Evolutionary conservation across 1,284 basidiomycete genomes (phyloP), one percentile per base, ranked within the genome.

Genomic region (Leccinum subrobustum): DNA sequence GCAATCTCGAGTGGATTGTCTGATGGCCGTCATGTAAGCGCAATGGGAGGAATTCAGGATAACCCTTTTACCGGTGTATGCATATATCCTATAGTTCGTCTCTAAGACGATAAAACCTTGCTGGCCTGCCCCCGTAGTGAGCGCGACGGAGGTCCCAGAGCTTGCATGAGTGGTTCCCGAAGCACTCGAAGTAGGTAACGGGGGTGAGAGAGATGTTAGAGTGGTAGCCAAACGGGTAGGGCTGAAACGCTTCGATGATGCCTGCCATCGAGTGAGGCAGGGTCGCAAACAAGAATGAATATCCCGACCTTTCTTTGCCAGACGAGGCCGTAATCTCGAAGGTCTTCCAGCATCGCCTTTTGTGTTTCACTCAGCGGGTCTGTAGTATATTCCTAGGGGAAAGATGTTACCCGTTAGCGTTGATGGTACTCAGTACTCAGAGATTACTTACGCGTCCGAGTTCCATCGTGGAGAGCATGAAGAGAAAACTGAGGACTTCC

Each of bases 11-110:
- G 81, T 31, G 95, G 92, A 75, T 98, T 99, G 65, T 93, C 93
- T 94, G 65, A 64, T 14, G 58, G 54, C 54, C 62, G 59, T 67
- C 57, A 54, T 62, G 63, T 70, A 62, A 71, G 67, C 48, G 35
- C 29, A 54, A 53, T 54, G 52, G 20, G 58, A 52, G 56, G 54
- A 44, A 51, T 54, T 11, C 39, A 8, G 4, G 3, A 39, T 54
- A 57, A 61, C 25, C 20, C 35, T 69, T 78, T 65, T 75, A 94
- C 93, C 91, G 42, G 97, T 99, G 76, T 99, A 99, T 1, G 97
- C 97, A 75, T 99, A 99, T 60, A 99, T 79, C 64, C 96, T 91
- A 78, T 98, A 99, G 78, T 99, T 99, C 23, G 97, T 99, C 79
- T 99, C 97, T 39, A 99, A 83, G 67, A 99, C 91, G 67, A 99